Evolutionary conservation across 768 basidiomycete species (phyloP), one percentile per base, ranked within the genome.

Genomic region (Psilocybe sp.): DNA sequence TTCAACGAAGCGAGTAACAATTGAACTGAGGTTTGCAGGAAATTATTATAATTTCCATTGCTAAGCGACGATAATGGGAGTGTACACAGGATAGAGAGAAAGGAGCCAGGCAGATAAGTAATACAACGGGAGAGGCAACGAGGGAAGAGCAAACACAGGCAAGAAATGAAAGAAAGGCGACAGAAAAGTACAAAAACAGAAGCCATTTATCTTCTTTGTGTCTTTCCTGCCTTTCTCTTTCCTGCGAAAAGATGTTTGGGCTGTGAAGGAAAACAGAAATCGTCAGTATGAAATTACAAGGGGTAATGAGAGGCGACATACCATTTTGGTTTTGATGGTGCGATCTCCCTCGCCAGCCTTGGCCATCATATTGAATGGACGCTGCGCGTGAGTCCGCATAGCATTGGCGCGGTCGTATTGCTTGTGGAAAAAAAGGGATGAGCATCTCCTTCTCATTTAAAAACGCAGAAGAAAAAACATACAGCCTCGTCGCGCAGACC

Each of bases 281-380:
- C 16, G 51, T 33, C 3, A 52, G 45, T 44, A 41, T 12, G 6
- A 40, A 8, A 32, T 13, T 50, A 47, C 49, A 44, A 28, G 31
- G 36, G 23, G 13, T 32, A 36, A 28, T 39, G 23, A 16, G 34
- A 19, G 23, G 23, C 4, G 3, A 72, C 77, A 11, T 45, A 91
- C 91, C 89, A 88, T 92, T 78, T 92, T 92, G 54, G 77, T 78
- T 62, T 73, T 79, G 71, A 92, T 92, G 10, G 78, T 78, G 56
- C 90, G 84, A 72, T 95, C 92, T 51, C 81, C 76, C 78, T 99
- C 96, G 51, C 90, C 91, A 35, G 94, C 95, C 65, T 87, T 92
- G 19, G 92, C 96, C 39, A 84, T 77, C 76, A 84, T 82, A 66
- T 96, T 96, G 52, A 92, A 87, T 47, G 80, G 80, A 57, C 96